Base-by-base conservation (phyloP, 768 basidiomycete species). In the Hygrophorus russula region DNA sequence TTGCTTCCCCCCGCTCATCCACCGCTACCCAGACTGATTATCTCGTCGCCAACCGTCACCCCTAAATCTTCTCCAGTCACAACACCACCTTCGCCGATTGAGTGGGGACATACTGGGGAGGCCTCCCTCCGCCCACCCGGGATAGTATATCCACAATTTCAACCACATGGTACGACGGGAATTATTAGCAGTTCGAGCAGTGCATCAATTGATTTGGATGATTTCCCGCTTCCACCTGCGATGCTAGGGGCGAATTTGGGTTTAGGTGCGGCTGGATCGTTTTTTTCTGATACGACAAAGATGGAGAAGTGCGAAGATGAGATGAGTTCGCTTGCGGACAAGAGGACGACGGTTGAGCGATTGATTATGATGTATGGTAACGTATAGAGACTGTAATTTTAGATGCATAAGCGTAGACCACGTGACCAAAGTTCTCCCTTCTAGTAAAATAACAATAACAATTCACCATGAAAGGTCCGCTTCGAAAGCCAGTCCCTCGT, bases 221-320 rank as follows among this genome's bases (percentile, higher is more conserved):
- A 70, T 39, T 74, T 75, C 53, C 72, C 72, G 12, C 51, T 62
- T 1, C 71, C 71, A 1, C 72, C 68, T 18, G 41, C 46, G 29
- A 49, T 50, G 24, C 35, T 55, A 31, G 49, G 56, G 48, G 47
- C 3, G 39, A 50, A 36, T 9, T 8, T 19, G 3, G 14, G 29
- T 34, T 8, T 44, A 13, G 19, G 36, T 39, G 44, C 13, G 53
- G 49, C 36, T 46, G 54, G 45, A 42, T 51, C 14, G 49, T 52
- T 46, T 45, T 41, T 36, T 43, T 50, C 18, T 46, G 45, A 12
- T 40, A 37, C 15, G 48, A 39, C 50, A 39, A 31, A 45, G 45
- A 9, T 52, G 49, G 51, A 45, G 52, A 37, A 52, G 47, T 28
- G 33, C 34, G 49, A 52, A 13, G 31, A 42, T 6, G 41, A 36